Conservation (phyloP, 192 early-diverging fungal species). For the Fimicolochytrium jonesii region DNA sequence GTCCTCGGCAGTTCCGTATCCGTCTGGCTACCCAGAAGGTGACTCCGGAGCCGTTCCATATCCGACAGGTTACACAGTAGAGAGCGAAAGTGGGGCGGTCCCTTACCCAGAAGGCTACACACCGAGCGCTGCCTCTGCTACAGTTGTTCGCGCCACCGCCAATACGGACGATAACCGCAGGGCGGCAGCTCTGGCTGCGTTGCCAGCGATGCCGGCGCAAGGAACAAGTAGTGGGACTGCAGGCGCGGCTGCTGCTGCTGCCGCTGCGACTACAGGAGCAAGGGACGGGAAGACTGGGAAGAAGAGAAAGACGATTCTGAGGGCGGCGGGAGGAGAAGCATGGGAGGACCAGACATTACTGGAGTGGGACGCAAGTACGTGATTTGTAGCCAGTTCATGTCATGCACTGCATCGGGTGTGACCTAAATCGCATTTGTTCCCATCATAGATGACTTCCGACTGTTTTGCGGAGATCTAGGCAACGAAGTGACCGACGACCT, state of each 20-base stretch:
- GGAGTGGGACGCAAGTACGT: slow-evolving; percentile 77
- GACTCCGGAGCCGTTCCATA: slow-evolving; percentile 8
- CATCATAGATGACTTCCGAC: slow-evolving; percentile 75
- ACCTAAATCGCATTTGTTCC: too few species aligned
- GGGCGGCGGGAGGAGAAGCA: slow-evolving; percentile 84
- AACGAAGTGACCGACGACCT: slow-evolving; percentile 88
- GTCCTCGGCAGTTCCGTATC: background rate
- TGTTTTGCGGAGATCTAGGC: slow-evolving; percentile 93
- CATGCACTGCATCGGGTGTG: too few species aligned
- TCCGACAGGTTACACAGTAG: slow-evolving; percentile 17
- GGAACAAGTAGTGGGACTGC: background rate
- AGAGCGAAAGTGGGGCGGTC: slow-evolving; percentile 8
- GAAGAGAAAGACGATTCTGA: slow-evolving; percentile 64
- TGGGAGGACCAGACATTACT: slow-evolving; percentile 88
- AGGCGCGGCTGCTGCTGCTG: too few species aligned
- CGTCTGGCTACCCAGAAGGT: background rate
- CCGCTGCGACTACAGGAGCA: too few species aligned
- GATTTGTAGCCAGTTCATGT: background rate
- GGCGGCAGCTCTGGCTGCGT: slow-evolving; percentile 22
- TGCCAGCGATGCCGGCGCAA: slow-evolving; percentile 3
- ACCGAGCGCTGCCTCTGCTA: slow-evolving; percentile 14
- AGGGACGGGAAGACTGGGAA: slow-evolving; percentile 39
- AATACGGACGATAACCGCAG: slow-evolving; percentile 16
- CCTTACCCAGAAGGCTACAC: slow-evolving; percentile 27
- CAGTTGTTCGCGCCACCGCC: background rate